Evolutionary conservation across 164 flowering plant genomes (phyloP), one percentile per base, ranked within the genome.

Genomic region (Nymphaea thermarum): DNA sequence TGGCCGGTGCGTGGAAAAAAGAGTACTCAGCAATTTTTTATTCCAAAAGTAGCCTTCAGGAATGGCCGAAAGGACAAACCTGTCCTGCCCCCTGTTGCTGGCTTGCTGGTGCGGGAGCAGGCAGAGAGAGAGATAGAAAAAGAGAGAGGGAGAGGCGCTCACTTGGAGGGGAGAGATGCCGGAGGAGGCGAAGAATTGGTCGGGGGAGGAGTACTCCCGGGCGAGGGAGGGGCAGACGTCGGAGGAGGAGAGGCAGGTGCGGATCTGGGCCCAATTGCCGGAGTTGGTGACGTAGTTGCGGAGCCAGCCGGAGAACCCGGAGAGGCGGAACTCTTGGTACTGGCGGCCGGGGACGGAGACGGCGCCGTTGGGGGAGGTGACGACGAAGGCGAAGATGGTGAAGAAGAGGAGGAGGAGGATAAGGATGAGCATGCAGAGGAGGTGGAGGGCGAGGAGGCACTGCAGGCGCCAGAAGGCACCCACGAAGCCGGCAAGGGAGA

Each of bases 141-240:
- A 60, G 41, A 42, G 67, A 59, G 60, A 43, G 36, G 36, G 36
- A 25, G 36, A 25, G 4, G n/a, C 14, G 61, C 76, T 67, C 67
- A 74, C 99, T 98, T 94, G 90, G 55, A 91, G 85, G 62, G 97
- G 96, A 63, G 96, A 83, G 60, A 94, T 74, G 62, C 71, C 79
- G 47, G 82, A 74, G 42, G 12, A 17, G 43, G 57, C 25, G 76
- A 80, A 88, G 77, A 87, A 89, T 71, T 88, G 88, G 62, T 83
- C 86, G 8, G 91, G 81, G 44, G 88, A 66, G 47, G 76, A 3
- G 67, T 74, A 87, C n/a, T 80, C 62, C 72, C 72, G 79, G 66
- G 15, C 63, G 17, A 91, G 81, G 73, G 80, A 81, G 16, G 74
- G 11, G 65, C 99, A 94, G 14, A 82, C 77, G 44, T 79, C 69